Evolutionary conservation across 2,329 filamentous ascomycete species (phyloP).

Genomic region (Venturia nashicola): DNA sequence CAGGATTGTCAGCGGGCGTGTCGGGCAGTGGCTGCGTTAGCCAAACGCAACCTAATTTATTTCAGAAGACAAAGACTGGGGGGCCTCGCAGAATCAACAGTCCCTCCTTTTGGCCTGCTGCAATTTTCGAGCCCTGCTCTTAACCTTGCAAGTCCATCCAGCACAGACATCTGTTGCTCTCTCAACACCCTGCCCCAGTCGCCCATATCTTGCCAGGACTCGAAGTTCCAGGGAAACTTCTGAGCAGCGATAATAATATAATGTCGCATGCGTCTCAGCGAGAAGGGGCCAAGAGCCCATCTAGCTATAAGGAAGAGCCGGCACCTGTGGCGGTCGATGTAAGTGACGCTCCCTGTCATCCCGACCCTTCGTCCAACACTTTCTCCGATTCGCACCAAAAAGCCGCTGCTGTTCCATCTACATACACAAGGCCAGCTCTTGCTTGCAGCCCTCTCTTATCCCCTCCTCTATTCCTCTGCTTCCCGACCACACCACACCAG

Average conservation of each 20-base stretch:
- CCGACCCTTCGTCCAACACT: constrained; percentile 2
- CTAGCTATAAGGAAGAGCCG: constrained; percentile 31
- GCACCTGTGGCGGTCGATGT: constrained; percentile 28
- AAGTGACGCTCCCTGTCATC: constrained; percentile 24
- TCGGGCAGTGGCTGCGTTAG: constrained; percentile 8
- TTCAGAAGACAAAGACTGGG: constrained; percentile 8
- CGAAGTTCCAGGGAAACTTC: constrained; percentile 1
- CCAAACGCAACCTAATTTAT: constrained; percentile 10
- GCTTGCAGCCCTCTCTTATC: constrained; percentile 2
- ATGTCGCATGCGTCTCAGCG: constrained; percentile 25
- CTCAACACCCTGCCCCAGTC: constrained; percentile 3
- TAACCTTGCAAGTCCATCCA: background rate
- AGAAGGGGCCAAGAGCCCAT: constrained; percentile 23
- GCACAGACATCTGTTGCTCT: background rate
- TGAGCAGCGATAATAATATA: constrained; percentile 22
- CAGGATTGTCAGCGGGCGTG: constrained; percentile 1
- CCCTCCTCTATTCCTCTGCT: constrained; percentile 1
- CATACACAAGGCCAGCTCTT: constrained; percentile 5
- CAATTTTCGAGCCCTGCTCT: constrained; percentile 2
- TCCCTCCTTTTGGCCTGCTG: background rate
- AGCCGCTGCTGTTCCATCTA: constrained; percentile 3
- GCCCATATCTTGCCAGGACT: constrained; percentile 3
- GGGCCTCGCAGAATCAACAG: background rate
- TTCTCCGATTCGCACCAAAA: constrained; percentile 4
- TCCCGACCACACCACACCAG: background rate